Evolutionary conservation across 768 basidiomycete genomes (phyloP), one percentile per base, ranked within the genome.

Genomic region (Boletus barrowsii): DNA sequence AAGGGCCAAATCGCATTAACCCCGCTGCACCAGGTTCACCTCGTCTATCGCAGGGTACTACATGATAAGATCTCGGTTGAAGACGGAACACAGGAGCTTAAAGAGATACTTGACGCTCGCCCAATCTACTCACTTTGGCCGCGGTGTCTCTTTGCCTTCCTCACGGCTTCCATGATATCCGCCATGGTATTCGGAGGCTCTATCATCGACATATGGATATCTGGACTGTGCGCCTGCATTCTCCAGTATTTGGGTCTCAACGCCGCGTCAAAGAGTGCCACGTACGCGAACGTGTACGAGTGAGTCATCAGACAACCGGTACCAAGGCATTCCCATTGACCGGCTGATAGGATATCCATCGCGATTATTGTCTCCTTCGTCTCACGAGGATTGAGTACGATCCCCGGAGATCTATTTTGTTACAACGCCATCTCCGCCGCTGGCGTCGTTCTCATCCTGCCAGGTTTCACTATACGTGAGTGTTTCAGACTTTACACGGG

Each of bases 281-380:
- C 91, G 73, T 95, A 93, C 70, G 91, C 92, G n/a, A 95, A 93
- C 63, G 91, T 95, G 53, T 96, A 94, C 64, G 93, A 96, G 93
- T 94, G 68, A 69, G 91, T 76, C 22, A 6, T 32, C 42, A 36
- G 36, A 37, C 47, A 46, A 26, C 36, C 10, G 14, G n/a, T 37
- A 47, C 8, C 33, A 3, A n/a, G n/a, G 22, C 11, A 22, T 51
- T 22, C 40, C 29, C 49, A 30, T 26, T 41, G 33, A 47, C 20
- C 33, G 7, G 32, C 13, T 5, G 40, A 15, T 40, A 94, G 92
- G 68, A 91, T 94, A 64, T 88, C 90, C 0, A 84, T 88, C 11
- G 83, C 90, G 3, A 92, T 93, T 51, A 71, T 94, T 35, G 88
- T 93, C 37, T 88, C 90, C 3, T 93, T 94, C 64, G 74, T 87